A percentile compares a stretch with the other conserved stretches of the same genome.
Conservation (phyloP, 1,139 yeast genomes). For the Diutina scorzettiae region DNA sequence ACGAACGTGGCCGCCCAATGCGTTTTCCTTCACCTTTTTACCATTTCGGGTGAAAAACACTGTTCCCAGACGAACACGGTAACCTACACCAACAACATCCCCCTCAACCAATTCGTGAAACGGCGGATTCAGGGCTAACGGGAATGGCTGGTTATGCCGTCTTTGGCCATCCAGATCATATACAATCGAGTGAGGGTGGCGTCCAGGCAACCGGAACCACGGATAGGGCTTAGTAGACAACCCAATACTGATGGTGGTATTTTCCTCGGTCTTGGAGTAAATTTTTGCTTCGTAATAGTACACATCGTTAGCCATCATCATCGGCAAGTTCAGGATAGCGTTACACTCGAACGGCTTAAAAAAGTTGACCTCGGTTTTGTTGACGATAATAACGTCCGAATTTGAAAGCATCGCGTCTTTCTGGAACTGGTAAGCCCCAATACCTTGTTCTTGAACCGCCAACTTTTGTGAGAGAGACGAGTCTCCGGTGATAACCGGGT, state of each 20-base stretch:
- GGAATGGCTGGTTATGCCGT: conserved; percentile 40
- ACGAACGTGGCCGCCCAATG: conserved; percentile 15
- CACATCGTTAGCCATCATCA: conserved; percentile 77
- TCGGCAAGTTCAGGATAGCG: conserved; percentile 74
- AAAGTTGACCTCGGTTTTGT: conserved; percentile 70
- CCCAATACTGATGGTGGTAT: conserved; percentile 34
- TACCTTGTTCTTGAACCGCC: conserved; percentile 82
- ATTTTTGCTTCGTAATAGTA: conserved; percentile 82
- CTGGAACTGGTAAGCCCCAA: conserved; percentile 84
- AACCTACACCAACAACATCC: conserved; percentile 59
- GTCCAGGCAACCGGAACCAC: conserved; percentile 47
- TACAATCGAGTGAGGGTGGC: conserved; percentile 36
- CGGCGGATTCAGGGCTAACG: conserved; percentile 22
- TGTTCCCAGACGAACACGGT: conserved; percentile 47
- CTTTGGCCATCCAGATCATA: conserved; percentile 45
- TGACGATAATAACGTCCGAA: conserved; percentile 50
- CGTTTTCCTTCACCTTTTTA: conserved; percentile 52
- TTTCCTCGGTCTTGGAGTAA: conserved; percentile 43
- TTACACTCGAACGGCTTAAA: conserved; percentile 62
- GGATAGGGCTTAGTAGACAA: conserved; percentile 42
- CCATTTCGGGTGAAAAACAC: conserved; percentile 62
- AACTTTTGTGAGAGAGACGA: conserved; percentile 38
- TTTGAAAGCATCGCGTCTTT: conserved; percentile 53
- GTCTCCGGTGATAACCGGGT: conserved; percentile 41
- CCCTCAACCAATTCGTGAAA: conserved; percentile 42